These are phyloP conservation scores for Citrus hindsii DNA, from an alignment of 345 rosid species.

Conservation along the genomic window DNA sequence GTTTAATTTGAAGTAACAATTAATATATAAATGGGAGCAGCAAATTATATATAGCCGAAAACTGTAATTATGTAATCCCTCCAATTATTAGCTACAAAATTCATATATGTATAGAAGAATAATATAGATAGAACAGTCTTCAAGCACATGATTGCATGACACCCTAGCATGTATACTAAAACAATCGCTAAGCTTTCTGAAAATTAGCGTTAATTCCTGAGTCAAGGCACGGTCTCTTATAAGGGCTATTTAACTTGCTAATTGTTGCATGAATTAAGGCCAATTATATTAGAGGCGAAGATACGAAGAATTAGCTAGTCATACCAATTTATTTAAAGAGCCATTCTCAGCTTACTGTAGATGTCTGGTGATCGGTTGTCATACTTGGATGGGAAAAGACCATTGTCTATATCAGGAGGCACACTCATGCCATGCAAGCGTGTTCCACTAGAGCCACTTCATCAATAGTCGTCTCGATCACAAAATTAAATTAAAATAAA, in stretches of 20 bases:
- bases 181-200: background rate
- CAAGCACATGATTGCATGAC: background rate
- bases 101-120: too few species aligned
- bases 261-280: background rate
- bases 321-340: background rate
- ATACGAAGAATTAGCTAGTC: background rate
- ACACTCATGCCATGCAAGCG: constrained; percentile 34
- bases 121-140: too few species aligned
- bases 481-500: background rate
- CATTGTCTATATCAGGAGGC: constrained; percentile 2
- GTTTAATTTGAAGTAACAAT: background rate
- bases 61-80: background rate
- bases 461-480: background rate
- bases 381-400: constrained; percentile 9
- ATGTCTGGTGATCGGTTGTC: background rate
- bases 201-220: background rate
- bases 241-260: too few species aligned
- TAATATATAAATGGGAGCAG: background rate
- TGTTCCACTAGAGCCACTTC: constrained; percentile 37
- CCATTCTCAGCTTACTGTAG: background rate
- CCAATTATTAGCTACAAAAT: background rate
- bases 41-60: too few species aligned
- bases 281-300: background rate
- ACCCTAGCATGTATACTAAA: background rate
- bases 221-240: background rate